Base-by-base conservation (phyloP, 2,329 filamentous ascomycete species). In the Aureobasidium sp. region DNA sequence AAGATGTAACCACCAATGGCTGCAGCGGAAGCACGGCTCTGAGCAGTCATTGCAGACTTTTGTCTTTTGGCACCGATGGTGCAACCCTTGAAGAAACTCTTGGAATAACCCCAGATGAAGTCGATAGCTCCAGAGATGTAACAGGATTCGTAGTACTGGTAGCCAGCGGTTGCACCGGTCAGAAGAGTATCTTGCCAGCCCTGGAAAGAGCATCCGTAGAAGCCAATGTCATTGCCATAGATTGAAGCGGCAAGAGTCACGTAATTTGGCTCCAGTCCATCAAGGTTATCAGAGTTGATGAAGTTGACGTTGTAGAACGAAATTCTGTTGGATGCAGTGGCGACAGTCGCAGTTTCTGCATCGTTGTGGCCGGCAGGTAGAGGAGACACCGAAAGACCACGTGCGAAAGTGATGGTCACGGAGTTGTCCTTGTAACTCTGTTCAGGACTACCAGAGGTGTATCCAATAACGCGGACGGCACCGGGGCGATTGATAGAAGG, bases 41-140 rank as follows among this genome's bases (percentile, higher is more conserved):
- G 69, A 39, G 73, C 73, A 16, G 72, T 74, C 39, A 76, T 69
- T 16, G 69, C 69, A 49, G 68, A 73, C 51, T 71, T 68, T 7
- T 66, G 68, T 44, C 68, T 66, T 57, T 74, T 75, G 0, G 73
- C 70, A 3, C 71, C 69, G 21, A 75, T 75, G 3, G 71, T 73
- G 21, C 72, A 73, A 50, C 69, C 71, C 30, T 67, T 71, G 69
- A 80, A 79, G 63, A 79, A 79, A 11, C 70, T 77, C 0, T 76
- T 71, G 3, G 75, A 76, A 36, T 73, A 71, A 9, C 77, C 77
- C 69, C 74, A 74, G 16, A 75, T 78, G 70, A 78, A 77, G 55
- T 79, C 75, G 41, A 76, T 72, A 10, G 74, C 75, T 6, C 74
- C 75, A 53, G 72, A 71, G 32, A 76, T 72, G 62, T 75, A 74